A percentile compares a stretch with the other conserved stretches of the same genome.
These are phyloP conservation scores for Trametes cingulata DNA, from an alignment of 768 basidiomycete genomes.

Conservation along the genomic window DNA sequence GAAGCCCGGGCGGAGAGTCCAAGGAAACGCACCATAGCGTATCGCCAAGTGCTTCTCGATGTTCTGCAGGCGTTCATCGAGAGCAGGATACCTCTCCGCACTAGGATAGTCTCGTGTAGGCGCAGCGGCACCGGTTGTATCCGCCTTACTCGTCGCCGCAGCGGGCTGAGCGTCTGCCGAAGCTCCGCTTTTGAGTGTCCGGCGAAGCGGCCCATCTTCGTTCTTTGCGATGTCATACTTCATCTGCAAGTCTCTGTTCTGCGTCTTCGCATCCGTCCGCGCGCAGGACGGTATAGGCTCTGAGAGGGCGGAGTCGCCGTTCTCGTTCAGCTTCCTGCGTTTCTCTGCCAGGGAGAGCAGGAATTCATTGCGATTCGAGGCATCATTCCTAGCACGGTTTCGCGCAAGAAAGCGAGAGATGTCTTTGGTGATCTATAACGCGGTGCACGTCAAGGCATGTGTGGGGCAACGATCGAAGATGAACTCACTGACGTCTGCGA, in stretches of 20 bases:
- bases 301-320: conserved; percentile 31
- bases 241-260: conserved; percentile 78
- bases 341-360: conserved; percentile 60
- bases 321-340: conserved; percentile 41
- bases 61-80: conserved; percentile 64
- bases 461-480: background rate
- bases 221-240: conserved; percentile 89
- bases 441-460: background rate
- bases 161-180: background rate
- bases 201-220: conserved; percentile 70
- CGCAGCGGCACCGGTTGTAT: background rate
- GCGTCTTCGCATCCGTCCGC: conserved; percentile 66
- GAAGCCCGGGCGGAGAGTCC: background rate
- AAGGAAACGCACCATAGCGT: conserved; percentile 58
- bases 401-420: conserved; percentile 72
- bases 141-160: background rate
- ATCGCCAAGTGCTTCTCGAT: conserved; percentile 73
- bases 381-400: conserved; percentile 71
- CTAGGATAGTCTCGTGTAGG: conserved; percentile 29
- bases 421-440: conserved; percentile 56
- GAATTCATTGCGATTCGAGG: conserved; percentile 78
- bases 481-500: conserved; percentile 60
- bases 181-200: conserved; percentile 47
- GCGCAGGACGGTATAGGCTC: conserved; percentile 59
- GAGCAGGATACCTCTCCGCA: conserved; percentile 52